Evolutionary conservation across 768 basidiomycete species (phyloP), one percentile per base, ranked within the genome.

Genomic region (Clavaria fumosa): DNA sequence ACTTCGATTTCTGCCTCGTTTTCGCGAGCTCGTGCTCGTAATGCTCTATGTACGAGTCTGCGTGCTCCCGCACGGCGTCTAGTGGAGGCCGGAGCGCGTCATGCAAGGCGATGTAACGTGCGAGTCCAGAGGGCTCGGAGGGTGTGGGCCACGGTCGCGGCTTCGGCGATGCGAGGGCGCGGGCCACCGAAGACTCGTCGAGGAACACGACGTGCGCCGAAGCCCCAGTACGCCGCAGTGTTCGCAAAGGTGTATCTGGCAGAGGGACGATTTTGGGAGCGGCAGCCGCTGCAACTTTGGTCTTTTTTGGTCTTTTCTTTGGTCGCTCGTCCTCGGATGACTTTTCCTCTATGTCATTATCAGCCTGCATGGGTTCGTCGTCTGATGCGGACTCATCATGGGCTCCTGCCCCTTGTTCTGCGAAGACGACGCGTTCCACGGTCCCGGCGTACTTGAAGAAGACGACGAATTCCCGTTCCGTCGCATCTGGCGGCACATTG

Each of bases 401-500:
- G 10, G 58, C 66, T 15, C 63, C 63, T 24, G 61, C 61, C 6
- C 58, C 60, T 4, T 57, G 59, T 26, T 60, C 54, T 31, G 55
- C 50, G 47, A 89, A 81, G 1, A 73, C 45, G 7, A 89, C 74
- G 34, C 63, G 64, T 54, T 93, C 90, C 12, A 91, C 66, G 0
- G 75, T 76, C 17, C 90, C 89, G 39, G 68, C 74, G 17, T 64
- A 49, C 50, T 77, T 77, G 63, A 91, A 91, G n/a, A 95, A 61
- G 7, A 70, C 57, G 2, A 73, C 61, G 0, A 95, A 56, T 49
- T 89, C 85, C 24, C 82, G 66, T 47, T 84, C 82, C 1, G 84
- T 83, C 3, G 84, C 72, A 53, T 93, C 88, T 39, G 86, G 78
- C 2, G 91, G 89, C 4, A 91, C 59, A 48, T 96, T 95, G 38